Conservation (phyloP, 352 stramenopile genomes). For the Phytophthora aleatoria region DNA sequence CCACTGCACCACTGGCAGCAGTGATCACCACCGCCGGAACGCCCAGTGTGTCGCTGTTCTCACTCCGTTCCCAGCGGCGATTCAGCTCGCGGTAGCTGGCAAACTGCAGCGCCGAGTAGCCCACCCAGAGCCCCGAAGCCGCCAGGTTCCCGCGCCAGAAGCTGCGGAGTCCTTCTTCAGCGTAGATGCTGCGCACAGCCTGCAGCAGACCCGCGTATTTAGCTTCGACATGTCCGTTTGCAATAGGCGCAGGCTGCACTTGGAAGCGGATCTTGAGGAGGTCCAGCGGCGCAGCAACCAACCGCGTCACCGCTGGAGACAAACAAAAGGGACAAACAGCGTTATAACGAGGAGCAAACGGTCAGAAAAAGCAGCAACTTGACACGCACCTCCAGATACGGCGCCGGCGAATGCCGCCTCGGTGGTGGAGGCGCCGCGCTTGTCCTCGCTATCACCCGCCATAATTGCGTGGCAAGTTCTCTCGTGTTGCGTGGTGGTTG, state of each 20-base stretch:
- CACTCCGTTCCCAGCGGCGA: slow-evolving; percentile 37
- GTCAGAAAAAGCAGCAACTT: not conserved
- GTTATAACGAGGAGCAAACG: not conserved
- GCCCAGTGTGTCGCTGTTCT: not conserved
- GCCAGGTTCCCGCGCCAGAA: slow-evolving; percentile 88
- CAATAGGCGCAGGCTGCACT: slow-evolving; percentile 67
- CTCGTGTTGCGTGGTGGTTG: slow-evolving; percentile 1
- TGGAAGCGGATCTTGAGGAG: slow-evolving; percentile 87
- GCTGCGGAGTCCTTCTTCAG: slow-evolving; percentile 76
- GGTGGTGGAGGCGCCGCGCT: slow-evolving; percentile 39
- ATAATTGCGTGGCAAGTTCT: slow-evolving; percentile 13
- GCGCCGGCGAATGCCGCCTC: slow-evolving; percentile 67
- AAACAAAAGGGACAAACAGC: not conserved
- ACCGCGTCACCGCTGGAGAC: slow-evolving; percentile 56
- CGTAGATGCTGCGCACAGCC: slow-evolving; percentile 70
- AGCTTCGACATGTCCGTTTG: slow-evolving; percentile 11
- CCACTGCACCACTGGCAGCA: slow-evolving; percentile 85
- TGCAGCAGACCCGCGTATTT: slow-evolving; percentile 67
- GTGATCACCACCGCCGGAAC: slow-evolving; percentile 34
- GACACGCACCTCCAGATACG: slow-evolving; percentile 54
- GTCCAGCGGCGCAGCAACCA: slow-evolving; percentile 78
- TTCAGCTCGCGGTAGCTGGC: slow-evolving; percentile 62
- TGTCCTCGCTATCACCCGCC: slow-evolving; percentile 15
- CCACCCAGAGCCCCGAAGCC: slow-evolving; percentile 78
- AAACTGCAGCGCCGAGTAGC: slow-evolving; percentile 85